Percentiles rank a stretch among this genome's conserved stretches.
Conservation (phyloP, 768 basidiomycete genomes). For the Inosperma sp. region DNA sequence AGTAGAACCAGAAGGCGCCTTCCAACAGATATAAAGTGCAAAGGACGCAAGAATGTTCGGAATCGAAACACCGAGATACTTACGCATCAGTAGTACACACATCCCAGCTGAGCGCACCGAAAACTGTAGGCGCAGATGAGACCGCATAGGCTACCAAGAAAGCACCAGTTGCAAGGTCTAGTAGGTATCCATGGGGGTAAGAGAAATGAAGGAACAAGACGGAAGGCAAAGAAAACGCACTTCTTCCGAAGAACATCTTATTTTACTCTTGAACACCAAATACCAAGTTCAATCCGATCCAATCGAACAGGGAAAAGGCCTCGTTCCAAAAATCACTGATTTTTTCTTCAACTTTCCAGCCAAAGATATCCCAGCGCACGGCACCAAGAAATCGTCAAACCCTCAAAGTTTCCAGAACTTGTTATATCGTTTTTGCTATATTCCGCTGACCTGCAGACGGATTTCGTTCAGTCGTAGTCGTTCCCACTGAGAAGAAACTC, state of each 20-base stretch:
- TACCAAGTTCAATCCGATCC: too few relatives aligned
- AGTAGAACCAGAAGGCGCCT: too few relatives aligned
- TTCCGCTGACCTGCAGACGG: slow-evolving; percentile 32
- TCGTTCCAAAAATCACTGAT: too few relatives aligned
- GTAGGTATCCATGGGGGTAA: not conserved
- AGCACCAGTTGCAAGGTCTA: slow-evolving; percentile 18
- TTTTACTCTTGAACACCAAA: too few relatives aligned
- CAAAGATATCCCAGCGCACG: not conserved
- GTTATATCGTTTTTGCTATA: slow-evolving; percentile 5
- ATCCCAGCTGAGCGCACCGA: slow-evolving; percentile 24
- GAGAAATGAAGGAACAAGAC: too few relatives aligned
- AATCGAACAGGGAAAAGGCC: too few relatives aligned
- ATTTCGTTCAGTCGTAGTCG: too few relatives aligned
- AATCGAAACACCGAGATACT: slow-evolving; percentile 7
- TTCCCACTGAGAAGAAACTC: too few relatives aligned
- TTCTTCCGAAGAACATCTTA: too few relatives aligned
- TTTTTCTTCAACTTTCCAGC: too few relatives aligned
- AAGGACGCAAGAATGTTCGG: not conserved
- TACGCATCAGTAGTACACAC: slow-evolving; percentile 23
- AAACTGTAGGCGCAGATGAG: slow-evolving; percentile 20
- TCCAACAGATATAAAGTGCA: too few relatives aligned
- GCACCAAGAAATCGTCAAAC: not conserved
- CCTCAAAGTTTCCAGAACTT: slow-evolving; percentile 2
- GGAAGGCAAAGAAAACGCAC: too few relatives aligned
- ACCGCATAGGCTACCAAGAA: slow-evolving; percentile 17